Evolutionary conservation across 495 filamentous ascomycete genomes (phyloP), one percentile per base, ranked within the genome.

Genomic region (Xylaria bambusicola): DNA sequence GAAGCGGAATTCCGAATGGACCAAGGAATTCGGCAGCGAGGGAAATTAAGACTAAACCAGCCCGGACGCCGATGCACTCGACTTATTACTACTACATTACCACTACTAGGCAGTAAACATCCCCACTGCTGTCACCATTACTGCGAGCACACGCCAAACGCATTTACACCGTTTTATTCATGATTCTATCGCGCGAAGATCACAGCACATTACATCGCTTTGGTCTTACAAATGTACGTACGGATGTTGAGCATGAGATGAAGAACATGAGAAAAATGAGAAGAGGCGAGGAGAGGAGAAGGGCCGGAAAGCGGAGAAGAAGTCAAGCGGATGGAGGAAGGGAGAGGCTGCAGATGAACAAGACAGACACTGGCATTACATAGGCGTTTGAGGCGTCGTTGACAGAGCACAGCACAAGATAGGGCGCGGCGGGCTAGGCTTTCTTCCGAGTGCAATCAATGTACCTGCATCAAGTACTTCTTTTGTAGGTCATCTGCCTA

Each of bases 21-120:
- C 94, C 2, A 78, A 86, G 65, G 93, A 98, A 75, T 99, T 98
- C 75, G 94, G 94, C 56, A 97, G 93, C 70, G 94, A 99, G 70
- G 94, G 93, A 40, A 79, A 80, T 54, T 78, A 64, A 27, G 44
- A 33, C 29, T 33, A 33, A 10, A 33, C 29, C 29, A 5, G 2
- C 17, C 17, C 12, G 41, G 6, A 7, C 41, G 12, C 17, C 17
- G 2, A 3, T 15, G 5, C 41, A 6, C 15, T 23, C 12, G 3
- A 44, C 20, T 44, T 20, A 33, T 10, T 33, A 10, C 29, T 5
- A 33, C 29, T 33, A 33, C 29, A 33, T n/a, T n/a, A n/a, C n/a
- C n/a, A n/a, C n/a, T n/a, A n/a, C n/a, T n/a, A n/a, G n/a, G n/a
- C n/a, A n/a, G n/a, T n/a, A n/a, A n/a, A n/a, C n/a, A n/a, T n/a